These are phyloP conservation scores for Coleophoma eucalyptorum DNA, from an alignment of 2,329 filamentous ascomycete genomes.

Conservation along the genomic window DNA sequence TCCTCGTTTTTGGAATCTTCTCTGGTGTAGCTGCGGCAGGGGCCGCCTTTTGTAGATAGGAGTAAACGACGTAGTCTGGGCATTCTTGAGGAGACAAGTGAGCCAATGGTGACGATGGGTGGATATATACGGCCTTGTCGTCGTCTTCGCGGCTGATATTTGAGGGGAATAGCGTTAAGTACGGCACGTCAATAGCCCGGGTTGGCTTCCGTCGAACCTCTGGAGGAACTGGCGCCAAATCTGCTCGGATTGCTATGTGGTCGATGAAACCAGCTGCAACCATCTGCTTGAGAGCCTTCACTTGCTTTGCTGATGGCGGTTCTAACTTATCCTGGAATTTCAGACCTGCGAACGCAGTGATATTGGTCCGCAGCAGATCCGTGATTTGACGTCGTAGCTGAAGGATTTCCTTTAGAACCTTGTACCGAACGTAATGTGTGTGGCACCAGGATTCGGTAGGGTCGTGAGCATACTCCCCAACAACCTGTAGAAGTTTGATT, in stretches of 20 bases:
- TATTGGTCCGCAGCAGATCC: constrained; percentile 72
- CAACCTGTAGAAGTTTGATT: constrained; percentile 83
- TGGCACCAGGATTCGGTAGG: constrained; percentile 71
- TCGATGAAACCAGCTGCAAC: constrained; percentile 91
- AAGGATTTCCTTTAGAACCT: constrained; percentile 80
- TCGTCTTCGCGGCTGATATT: constrained; percentile 46
- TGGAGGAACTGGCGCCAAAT: constrained; percentile 72
- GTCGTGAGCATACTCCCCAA: constrained; percentile 81
- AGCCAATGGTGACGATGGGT: constrained; percentile 79
- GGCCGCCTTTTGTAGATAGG: constrained; percentile 70
- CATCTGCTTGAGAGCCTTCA: constrained; percentile 85
- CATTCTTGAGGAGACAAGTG: constrained; percentile 67
- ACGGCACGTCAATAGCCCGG: constrained; percentile 89
- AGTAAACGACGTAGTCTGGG: constrained; percentile 85
- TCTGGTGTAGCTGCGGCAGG: constrained; percentile 40
- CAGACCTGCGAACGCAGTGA: constrained; percentile 59
- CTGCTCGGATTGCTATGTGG: constrained; percentile 87
- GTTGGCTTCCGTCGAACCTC: constrained; percentile 66
- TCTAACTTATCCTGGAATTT: constrained; percentile 53
- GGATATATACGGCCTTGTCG: constrained; percentile 72
- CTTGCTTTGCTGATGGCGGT: constrained; percentile 60
- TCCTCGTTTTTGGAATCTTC: constrained; percentile 70
- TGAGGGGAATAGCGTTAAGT: constrained; percentile 77
- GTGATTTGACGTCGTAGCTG: constrained; percentile 82
- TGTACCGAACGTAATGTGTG: constrained; percentile 79